phyloP scores from a whole-genome alignment of 1,139 yeast species.

The Candida freyschussii region DNA sequence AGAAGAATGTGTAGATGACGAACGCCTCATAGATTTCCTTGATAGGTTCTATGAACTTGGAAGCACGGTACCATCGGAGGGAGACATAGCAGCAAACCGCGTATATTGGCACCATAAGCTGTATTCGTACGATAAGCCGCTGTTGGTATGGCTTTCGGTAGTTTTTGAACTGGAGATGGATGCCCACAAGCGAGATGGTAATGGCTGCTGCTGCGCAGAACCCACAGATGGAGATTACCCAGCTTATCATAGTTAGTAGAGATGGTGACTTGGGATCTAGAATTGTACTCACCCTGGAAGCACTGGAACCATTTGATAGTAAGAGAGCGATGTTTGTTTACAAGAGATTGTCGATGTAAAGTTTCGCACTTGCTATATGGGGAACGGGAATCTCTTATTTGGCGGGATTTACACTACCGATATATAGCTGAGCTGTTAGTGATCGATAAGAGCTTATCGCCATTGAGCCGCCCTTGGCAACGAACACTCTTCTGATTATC shows the following conservation, averaged over 20 bases:
- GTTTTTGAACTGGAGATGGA: slow-evolving; percentile 52
- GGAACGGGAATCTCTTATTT: too few relatives aligned
- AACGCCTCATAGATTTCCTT: slow-evolving; percentile 94
- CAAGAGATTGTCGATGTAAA: too few relatives aligned
- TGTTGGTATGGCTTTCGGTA: slow-evolving; percentile 90
- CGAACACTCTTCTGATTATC: too few relatives aligned
- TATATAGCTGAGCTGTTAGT: too few relatives aligned
- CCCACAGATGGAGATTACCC: slow-evolving; percentile 28
- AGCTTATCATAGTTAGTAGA: slow-evolving; percentile 7
- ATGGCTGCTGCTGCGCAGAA: slow-evolving; percentile 30
- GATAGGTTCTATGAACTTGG: slow-evolving; percentile 62
- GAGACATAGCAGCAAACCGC: slow-evolving; percentile 54
- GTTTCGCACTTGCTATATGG: too few relatives aligned
- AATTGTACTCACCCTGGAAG: too few relatives aligned
- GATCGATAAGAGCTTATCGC: too few relatives aligned
- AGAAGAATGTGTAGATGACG: slow-evolving; percentile 88
- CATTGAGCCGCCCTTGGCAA: too few relatives aligned
- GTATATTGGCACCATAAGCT: slow-evolving; percentile 51
- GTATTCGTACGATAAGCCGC: slow-evolving; percentile 77
- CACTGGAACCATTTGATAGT: too few relatives aligned
- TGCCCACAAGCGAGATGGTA: slow-evolving; percentile 41
- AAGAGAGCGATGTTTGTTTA: too few relatives aligned
- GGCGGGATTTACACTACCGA: too few relatives aligned
- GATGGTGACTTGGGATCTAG: too few relatives aligned
- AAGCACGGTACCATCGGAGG: slow-evolving; percentile 45